Evolutionary conservation across 352 stramenopile genomes (phyloP).

Genomic region (Blastocystis sp.): DNA sequence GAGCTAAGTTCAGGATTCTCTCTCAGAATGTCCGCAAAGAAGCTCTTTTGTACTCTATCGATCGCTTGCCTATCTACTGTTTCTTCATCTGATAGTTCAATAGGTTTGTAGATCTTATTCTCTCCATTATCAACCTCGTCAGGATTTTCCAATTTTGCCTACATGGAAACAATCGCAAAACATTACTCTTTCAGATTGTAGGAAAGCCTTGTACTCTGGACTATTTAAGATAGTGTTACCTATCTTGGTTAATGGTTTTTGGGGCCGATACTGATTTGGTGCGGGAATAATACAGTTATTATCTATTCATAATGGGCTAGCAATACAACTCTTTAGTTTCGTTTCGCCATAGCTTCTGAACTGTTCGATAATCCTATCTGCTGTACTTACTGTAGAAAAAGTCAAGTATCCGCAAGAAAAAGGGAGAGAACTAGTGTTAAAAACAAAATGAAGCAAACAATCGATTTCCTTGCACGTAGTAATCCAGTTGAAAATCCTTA

Average conservation of each 20-base stretch:
- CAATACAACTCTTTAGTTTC: neutral
- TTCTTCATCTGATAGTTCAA: neutral
- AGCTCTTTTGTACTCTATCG: neutral
- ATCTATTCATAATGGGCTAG: neutral
- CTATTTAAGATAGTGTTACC: neutral
- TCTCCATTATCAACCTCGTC: neutral
- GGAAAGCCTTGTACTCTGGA: neutral
- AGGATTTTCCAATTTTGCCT: neutral
- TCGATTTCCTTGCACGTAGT: constrained; percentile 50
- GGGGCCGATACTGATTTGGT: neutral
- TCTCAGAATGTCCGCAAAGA: neutral
- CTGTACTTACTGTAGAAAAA: neutral
- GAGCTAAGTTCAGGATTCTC: neutral
- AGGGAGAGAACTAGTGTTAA: constrained; percentile 33
- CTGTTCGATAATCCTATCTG: neutral
- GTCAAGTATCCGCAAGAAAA: constrained; percentile 25
- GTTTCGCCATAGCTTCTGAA: neutral
- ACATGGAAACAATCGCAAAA: neutral
- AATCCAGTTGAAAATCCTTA: neutral
- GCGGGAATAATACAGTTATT: neutral
- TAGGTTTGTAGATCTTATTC: neutral
- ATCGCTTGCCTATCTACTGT: neutral
- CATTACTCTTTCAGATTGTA: neutral
- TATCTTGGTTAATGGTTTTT: no score
- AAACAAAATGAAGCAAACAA: neutral